Percentiles rank a stretch among this genome's conserved stretches.
These are phyloP conservation scores for Coelastrella sp. DNA, from an alignment of 139 green algal species.

Conservation along the genomic window DNA sequence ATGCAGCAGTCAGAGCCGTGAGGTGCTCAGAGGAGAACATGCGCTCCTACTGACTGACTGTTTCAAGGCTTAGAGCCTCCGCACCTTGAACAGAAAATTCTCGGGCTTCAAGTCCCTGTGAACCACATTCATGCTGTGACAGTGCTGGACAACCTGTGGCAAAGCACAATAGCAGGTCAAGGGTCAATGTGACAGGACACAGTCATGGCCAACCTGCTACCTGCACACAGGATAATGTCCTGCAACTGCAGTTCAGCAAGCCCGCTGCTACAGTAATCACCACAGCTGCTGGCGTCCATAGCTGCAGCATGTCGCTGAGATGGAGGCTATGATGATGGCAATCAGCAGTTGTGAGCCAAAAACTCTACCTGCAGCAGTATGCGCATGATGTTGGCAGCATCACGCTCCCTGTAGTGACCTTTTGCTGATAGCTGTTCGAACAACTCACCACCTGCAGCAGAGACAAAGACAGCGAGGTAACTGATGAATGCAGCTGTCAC, in stretches of 20 bases:
- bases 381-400: constrained; percentile 83
- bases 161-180: not conserved
- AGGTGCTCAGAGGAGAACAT: too few relatives aligned
- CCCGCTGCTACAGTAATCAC: not conserved
- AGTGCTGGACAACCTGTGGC: constrained; percentile 91
- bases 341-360: not conserved
- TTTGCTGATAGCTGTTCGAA: constrained; percentile 92
- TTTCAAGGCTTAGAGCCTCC: not conserved
- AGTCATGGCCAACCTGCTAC: too few relatives aligned
- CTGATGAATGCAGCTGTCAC: not conserved
- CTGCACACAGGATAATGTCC: not conserved
- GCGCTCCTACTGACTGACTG: too few relatives aligned
- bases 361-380: constrained; percentile 89
- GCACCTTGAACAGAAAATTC: constrained; percentile 44
- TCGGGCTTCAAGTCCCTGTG: constrained; percentile 89
- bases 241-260: not conserved
- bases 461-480: not conserved
- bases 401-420: constrained; percentile 88
- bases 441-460: constrained; percentile 89
- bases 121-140: constrained; percentile 96
- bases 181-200: not conserved
- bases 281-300: not conserved
- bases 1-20: too few relatives aligned
- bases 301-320: not conserved
- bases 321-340: not conserved